Base-by-base conservation (phyloP, 352 stramenopile species). In the Pythium aphanidermatum region DNA sequence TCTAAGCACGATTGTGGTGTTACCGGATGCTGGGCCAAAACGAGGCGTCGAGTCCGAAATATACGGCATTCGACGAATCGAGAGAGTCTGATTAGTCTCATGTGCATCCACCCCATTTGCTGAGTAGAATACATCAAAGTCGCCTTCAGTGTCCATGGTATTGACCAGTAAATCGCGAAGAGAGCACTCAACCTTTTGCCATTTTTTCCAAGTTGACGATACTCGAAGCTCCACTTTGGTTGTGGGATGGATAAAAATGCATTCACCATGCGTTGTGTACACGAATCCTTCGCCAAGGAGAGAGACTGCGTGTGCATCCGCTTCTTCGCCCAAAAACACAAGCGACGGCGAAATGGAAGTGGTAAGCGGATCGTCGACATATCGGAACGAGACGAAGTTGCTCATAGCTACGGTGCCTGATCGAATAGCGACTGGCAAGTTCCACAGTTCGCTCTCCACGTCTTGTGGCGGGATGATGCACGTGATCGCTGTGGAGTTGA, bases 371-470 rank as follows among this genome's bases (percentile, higher is more conserved):
- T 27, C 5, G 4, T 40, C 20, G 5, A 31, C 14, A 19, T 55
- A 60, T 9, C 27, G 31, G n/a, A 46, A 60, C 0, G 32, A 12
- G 10, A 86, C 20, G 4, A 12, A 30, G 16, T 81, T 79, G 43
- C 70, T 85, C 4, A 10, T 43, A 10, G 43, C 24, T 11, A 46
- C 46, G 2, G 33, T 29, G 4, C 20, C 46, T 2, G 52, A 59
- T 34, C 58, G 45, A 28, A 85, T 38, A 1, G 36, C 50, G 1
- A 83, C 27, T 7, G 63, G 60, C 7, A 74, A n/a, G 16, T 68
- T 54, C 47, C 45, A 58, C 9, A 34, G 46, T 4, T 16, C 46
- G 40, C 52, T 23, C 13, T 30, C 13, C 4, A 23, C 12, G 31
- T 49, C 24, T 50, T 48, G 55, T n/a, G 37, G 13, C 20, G 68